Conservation (phyloP, 768 basidiomycete species). For the Lepiota subincarnata region DNA sequence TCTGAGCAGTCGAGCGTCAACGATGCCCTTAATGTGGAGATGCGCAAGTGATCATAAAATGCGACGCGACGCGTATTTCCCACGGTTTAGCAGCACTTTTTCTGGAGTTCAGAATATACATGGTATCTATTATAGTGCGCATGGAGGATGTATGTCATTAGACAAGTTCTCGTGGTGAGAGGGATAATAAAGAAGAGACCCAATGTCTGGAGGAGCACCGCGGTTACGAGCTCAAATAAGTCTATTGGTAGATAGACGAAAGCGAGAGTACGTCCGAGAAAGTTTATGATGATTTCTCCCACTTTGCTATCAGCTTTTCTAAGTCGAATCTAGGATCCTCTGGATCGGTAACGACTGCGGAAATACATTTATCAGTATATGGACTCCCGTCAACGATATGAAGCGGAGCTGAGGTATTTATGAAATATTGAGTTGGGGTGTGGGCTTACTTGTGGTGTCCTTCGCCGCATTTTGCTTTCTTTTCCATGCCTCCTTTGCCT, state of each 20-base stretch:
- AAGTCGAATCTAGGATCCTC: conserved; percentile 96
- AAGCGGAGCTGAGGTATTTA: conserved; percentile 4
- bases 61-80: conserved; percentile 14
- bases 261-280: conserved; percentile 10
- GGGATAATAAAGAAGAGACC: neutral
- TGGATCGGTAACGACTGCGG: conserved; percentile 83
- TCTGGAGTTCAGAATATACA: neutral
- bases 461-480: conserved; percentile 62
- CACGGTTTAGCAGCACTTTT: conserved; percentile 6
- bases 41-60: conserved; percentile 3
- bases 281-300: conserved; percentile 65
- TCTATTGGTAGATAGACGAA: conserved; percentile 19
- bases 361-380: conserved; percentile 7
- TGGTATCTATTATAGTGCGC: conserved; percentile 1
- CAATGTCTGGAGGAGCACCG: neutral
- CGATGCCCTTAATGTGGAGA: neutral
- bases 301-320: conserved; percentile 79
- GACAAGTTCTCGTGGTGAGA: neutral
- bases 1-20: neutral
- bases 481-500: conserved; percentile 90
- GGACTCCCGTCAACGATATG: conserved; percentile 3
- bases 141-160: conserved; percentile 8
- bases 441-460: conserved; percentile 50
- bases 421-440: neutral
- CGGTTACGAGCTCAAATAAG: conserved; percentile 11